A percentile compares a stretch with the other conserved stretches of the same genome.
These are phyloP conservation scores for Trichoderma atroviride DNA, from an alignment of 2,329 filamentous ascomycete genomes.

Conservation along the genomic window DNA sequence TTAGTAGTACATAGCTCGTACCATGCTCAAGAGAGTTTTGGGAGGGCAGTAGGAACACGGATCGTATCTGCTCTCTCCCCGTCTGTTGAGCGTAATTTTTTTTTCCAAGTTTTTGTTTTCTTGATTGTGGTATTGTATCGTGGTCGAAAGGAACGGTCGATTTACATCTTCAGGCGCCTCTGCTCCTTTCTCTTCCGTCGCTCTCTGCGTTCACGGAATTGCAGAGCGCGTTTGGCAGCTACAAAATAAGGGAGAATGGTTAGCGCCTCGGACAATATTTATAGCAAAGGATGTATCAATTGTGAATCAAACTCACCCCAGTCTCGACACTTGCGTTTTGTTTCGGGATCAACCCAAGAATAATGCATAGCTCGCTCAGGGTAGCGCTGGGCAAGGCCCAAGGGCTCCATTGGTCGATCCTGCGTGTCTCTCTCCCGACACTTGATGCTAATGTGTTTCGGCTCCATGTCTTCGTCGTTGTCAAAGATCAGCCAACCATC, in stretches of 20 bases:
- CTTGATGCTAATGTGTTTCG: constrained; percentile 44
- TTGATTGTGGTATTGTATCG: not conserved
- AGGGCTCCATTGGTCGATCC: constrained; percentile 42
- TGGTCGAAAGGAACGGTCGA: not conserved
- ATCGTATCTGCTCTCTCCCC: not conserved
- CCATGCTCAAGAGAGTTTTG: not conserved
- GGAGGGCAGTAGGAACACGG: not conserved
- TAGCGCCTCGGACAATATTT: not conserved
- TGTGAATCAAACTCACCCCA: constrained; percentile 43
- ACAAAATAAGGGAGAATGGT: not conserved
- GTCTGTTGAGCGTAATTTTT: not conserved
- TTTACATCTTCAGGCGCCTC: constrained; percentile 42
- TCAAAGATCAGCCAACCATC: constrained; percentile 47
- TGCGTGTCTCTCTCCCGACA: constrained; percentile 44
- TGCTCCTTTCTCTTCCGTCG: constrained; percentile 45
- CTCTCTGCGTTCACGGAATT: constrained; percentile 44
- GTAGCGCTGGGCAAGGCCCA: constrained; percentile 48
- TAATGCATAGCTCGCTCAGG: constrained; percentile 52
- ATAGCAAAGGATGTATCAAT: not conserved
- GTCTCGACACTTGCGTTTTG: constrained; percentile 43
- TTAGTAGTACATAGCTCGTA: constrained; percentile 13
- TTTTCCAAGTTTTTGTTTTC: not conserved
- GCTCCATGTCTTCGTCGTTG: constrained; percentile 44
- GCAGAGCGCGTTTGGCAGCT: constrained; percentile 42
- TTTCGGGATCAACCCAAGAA: constrained; percentile 46